Evolutionary conservation across 352 stramenopile genomes (phyloP).

Genomic region (Globisporangium okanoganense): DNA sequence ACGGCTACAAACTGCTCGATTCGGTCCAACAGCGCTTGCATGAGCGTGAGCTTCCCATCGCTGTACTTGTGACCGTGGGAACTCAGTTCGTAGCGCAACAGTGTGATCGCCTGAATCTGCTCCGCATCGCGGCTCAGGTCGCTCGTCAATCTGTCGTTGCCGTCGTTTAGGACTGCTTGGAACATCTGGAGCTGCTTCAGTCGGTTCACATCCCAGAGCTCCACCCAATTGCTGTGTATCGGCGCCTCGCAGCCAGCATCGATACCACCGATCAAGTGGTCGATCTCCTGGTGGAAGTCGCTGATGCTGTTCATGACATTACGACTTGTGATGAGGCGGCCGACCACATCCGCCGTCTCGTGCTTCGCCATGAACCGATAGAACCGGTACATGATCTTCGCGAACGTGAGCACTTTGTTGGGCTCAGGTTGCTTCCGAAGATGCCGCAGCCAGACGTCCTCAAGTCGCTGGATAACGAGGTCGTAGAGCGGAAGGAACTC

Average conservation of each 20-base stretch:
- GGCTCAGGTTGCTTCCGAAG: neutral
- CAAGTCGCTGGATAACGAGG: conserved; percentile 1
- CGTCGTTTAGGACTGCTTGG: neutral
- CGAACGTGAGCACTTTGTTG: conserved; percentile 1
- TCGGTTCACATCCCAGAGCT: neutral
- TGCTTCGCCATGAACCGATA: conserved; percentile 1
- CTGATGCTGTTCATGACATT: conserved; percentile 5
- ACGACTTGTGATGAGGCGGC: conserved; percentile 2
- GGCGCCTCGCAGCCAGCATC: neutral
- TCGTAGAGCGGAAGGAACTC: conserved; percentile 5
- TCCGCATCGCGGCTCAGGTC: neutral
- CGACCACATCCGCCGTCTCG: neutral
- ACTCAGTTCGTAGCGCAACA: conserved; percentile 8
- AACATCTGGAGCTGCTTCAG: neutral
- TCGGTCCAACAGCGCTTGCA: neutral
- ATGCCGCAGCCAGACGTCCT: neutral
- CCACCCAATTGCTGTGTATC: neutral
- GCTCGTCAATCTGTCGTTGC: neutral
- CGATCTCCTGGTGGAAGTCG: conserved; percentile 13
- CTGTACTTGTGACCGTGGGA: conserved; percentile 7
- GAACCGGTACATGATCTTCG: conserved; percentile 10
- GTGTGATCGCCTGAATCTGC: conserved; percentile 6
- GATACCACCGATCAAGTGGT: neutral
- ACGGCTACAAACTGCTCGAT: neutral
- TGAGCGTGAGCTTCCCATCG: conserved; percentile 10